Evolutionary conservation across 345 rosid species (phyloP).

Genomic region (Microthlaspi erraticum): DNA sequence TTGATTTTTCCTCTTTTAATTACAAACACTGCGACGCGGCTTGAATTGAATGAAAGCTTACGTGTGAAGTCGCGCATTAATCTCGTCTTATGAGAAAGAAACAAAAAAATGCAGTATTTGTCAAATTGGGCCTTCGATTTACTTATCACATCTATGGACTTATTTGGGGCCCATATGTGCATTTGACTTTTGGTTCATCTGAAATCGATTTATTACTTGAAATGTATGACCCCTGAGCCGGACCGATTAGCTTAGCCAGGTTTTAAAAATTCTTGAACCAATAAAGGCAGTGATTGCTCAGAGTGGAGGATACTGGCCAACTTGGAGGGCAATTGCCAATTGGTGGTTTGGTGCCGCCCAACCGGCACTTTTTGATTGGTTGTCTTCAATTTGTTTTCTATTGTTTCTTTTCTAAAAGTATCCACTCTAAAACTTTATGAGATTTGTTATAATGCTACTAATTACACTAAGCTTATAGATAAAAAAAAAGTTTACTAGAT

Average conservation of each 20-base stretch:
- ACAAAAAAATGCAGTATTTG: background rate
- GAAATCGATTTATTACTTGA: background rate
- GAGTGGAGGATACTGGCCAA: background rate
- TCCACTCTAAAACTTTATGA: background rate
- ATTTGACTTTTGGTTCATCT: background rate
- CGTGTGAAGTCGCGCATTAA: background rate
- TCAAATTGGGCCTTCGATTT: conserved; percentile 6
- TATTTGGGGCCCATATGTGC: conserved; percentile 3
- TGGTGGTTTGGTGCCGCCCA: background rate
- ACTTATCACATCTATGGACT: background rate
- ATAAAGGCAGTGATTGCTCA: background rate
- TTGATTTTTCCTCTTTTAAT: background rate
- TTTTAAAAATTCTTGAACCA: background rate
- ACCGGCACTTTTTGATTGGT: background rate
- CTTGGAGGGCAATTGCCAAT: background rate
- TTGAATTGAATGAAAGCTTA: background rate
- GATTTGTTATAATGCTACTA: background rate
- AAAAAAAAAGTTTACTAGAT: too few species aligned
- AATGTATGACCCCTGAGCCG: background rate
- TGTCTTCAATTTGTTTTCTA: background rate
- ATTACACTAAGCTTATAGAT: background rate
- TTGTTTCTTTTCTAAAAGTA: background rate
- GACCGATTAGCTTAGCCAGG: background rate
- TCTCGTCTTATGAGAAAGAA: background rate
- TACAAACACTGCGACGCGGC: background rate